These are phyloP conservation scores for Ophiostoma ulmi DNA, from an alignment of 2,329 filamentous ascomycete genomes.

Conservation along the genomic window DNA sequence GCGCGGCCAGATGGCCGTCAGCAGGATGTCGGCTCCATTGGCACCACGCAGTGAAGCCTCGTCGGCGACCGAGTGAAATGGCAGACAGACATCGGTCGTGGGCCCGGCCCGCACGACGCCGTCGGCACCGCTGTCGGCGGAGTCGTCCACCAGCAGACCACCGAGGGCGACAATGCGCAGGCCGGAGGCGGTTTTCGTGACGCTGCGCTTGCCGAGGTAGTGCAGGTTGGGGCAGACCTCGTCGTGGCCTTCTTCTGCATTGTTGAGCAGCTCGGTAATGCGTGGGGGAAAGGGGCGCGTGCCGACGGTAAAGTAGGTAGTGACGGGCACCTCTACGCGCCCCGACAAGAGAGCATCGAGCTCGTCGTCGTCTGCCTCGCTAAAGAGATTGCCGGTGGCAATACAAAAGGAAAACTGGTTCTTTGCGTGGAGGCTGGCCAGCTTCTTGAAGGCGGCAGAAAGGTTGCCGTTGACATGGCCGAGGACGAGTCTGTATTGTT, in stretches of 20 bases:
- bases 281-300: constrained; percentile 62
- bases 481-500: constrained; percentile 61
- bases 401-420: constrained; percentile 85
- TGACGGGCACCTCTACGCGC: constrained; percentile 67
- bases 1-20: constrained; percentile 83
- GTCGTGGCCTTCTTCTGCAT: constrained; percentile 16
- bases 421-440: constrained; percentile 75
- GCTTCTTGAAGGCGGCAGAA: constrained; percentile 69
- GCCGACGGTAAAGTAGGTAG: constrained; percentile 87
- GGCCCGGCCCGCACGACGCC: constrained; percentile 39
- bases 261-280: constrained; percentile 68
- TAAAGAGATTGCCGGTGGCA: constrained; percentile 77
- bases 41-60: constrained; percentile 70
- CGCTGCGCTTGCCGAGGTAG: constrained; percentile 80
- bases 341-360: constrained; percentile 65
- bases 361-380: constrained; percentile 51
- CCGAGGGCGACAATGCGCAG: constrained; percentile 83
- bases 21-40: constrained; percentile 74
- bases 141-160: constrained; percentile 50
- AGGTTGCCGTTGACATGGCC: constrained; percentile 79
- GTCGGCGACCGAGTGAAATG: constrained; percentile 72
- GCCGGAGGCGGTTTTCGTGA: constrained; percentile 84
- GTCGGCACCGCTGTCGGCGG: constrained; percentile 30
- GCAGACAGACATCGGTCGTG: constrained; percentile 68
- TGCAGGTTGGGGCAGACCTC: constrained; percentile 85